Base-by-base conservation (phyloP, 352 stramenopile genomes). In the Phytophthora litchii region DNA sequence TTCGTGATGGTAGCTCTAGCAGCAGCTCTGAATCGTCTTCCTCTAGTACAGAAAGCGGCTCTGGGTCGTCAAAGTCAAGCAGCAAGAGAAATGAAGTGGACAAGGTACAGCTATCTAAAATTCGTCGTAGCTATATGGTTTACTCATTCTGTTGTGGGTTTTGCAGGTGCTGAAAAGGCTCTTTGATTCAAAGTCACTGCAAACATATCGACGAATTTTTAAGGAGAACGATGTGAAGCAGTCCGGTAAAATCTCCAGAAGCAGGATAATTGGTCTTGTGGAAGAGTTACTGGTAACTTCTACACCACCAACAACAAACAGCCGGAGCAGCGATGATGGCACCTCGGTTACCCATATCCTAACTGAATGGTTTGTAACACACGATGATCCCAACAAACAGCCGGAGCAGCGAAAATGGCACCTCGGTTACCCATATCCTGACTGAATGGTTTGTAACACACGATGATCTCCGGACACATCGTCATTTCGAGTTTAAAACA, bases 401-500 rank as follows among this genome's bases (percentile, higher is more conserved):
- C 2, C 14, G 12, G 19, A 31, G 0, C 9, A 12, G 43, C 43
- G 54, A 57, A 0, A 27, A 47, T 7, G 31, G 3, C 8, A 40
- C 12, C 12, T 58, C 52, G 0, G 21, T 78, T 1, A 55, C 35
- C 2, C 47, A 61, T 12, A 32, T 74, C 1, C 41, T 88, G 3
- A 64, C 46, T 0, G 67, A 87, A 14, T 91, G 78, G 76, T 88
- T 91, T 52, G 56, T 50, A 10, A 72, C 58, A 0, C 74, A 80
- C 41, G 72, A 88, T 12, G 65, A 84, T 25, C 64, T 88, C 14
- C 76, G 70, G 19, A 64, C 20, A 0, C 70, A 83, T 37, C 70
- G 64, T 0, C 73, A 73, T 19, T 91, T 91, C 13, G 70, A 76
- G 19, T 88, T 91, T 31, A 60, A 72, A 9, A 89, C 64, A 0